These are phyloP conservation scores for Pholiota adiposa DNA, from an alignment of 1,284 basidiomycete species.

Conservation along the genomic window DNA sequence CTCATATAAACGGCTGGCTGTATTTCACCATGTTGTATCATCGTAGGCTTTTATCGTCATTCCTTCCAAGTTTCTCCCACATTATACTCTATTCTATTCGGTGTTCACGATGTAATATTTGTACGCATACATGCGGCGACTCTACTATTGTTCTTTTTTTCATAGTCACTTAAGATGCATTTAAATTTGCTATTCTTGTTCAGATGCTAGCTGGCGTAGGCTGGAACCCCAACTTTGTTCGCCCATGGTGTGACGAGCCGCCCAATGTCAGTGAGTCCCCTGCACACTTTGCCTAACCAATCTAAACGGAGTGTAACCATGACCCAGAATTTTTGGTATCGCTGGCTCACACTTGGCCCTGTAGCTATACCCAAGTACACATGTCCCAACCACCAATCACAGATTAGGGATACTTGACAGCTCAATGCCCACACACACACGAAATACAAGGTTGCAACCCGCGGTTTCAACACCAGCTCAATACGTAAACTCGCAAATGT, in stretches of 20 bases:
- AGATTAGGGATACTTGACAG: not conserved
- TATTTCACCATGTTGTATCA: conserved; percentile 14
- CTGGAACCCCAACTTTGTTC: no score
- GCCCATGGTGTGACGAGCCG: no score
- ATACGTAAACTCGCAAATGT: not conserved
- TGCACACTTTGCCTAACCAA: no score
- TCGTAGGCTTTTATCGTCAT: conserved; percentile 1
- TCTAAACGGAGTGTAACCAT: no score
- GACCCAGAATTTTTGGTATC: no score
- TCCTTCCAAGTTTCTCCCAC: no score
- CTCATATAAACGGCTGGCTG: conserved; percentile 2
- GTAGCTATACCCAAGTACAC: no score
- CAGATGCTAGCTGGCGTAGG: not conserved
- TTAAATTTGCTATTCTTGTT: not conserved
- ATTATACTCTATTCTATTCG: not conserved
- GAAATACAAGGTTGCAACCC: not conserved
- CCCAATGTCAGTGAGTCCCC: no score
- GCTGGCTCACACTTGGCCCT: no score
- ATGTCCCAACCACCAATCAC: not conserved
- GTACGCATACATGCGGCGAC: not conserved
- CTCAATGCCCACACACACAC: not conserved
- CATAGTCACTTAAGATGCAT: not conserved
- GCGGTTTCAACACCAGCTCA: not conserved
- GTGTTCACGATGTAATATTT: not conserved
- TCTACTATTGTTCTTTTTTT: no score